Evolutionary conservation across 306 rosid species (phyloP).

Genomic region (Cicer pinnatifidum): DNA sequence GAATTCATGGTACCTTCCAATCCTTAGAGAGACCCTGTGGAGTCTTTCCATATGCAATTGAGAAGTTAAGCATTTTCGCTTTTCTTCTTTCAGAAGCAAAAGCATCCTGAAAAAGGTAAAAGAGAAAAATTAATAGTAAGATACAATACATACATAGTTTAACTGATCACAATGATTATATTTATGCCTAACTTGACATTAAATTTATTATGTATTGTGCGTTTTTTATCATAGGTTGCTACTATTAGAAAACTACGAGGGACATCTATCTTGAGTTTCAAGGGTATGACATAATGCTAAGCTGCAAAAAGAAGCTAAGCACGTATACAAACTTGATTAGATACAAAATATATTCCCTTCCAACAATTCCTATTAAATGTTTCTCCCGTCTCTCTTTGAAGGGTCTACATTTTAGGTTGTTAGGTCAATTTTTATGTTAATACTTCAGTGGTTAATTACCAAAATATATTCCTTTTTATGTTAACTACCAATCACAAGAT

Average conservation of each 20-base stretch:
- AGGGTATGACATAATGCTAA: too few species aligned
- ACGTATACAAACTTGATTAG: too few species aligned
- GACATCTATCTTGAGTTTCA: too few species aligned
- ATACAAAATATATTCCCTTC: too few species aligned
- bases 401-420: too few species aligned
- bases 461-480: not conserved
- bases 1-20: slow-evolving; percentile 78
- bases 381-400: too few species aligned
- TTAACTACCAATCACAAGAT: slow-evolving; percentile 10
- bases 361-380: too few species aligned
- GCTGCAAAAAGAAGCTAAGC: too few species aligned
- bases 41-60: slow-evolving; percentile 97
- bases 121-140: slow-evolving; percentile 3
- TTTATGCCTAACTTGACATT: not conserved
- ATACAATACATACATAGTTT: not conserved
- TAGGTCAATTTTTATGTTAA: too few species aligned
- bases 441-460: too few species aligned
- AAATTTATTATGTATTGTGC: not conserved
- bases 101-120: slow-evolving; percentile 66
- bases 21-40: slow-evolving; percentile 88
- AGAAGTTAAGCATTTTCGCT: slow-evolving; percentile 97
- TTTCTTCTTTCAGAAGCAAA: slow-evolving; percentile 94
- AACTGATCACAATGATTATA: slow-evolving; percentile 5
- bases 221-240: not conserved
- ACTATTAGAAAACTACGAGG: not conserved